phyloP scores from a whole-genome alignment of 345 rosid genomes.

The Xanthoceras sorbifolium region DNA sequence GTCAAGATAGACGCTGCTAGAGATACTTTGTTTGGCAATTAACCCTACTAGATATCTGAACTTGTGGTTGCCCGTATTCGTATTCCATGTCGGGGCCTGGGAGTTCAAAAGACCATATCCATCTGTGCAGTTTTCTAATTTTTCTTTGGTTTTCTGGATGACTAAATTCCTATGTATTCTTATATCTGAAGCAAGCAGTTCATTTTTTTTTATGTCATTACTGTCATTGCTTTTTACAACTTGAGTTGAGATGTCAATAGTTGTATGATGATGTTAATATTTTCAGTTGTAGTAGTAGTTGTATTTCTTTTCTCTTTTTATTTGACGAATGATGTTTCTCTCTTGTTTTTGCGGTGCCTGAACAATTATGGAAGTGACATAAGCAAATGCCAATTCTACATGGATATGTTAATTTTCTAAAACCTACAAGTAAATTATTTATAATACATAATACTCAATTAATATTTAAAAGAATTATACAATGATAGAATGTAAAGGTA shows the following conservation, averaged over 20 bases:
- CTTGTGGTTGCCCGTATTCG: not conserved
- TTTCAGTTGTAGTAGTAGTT: not conserved
- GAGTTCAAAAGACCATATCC: not conserved
- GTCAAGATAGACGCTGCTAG: not conserved
- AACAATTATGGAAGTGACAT: conserved; percentile 41
- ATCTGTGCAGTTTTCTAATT: not conserved
- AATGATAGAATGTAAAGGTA: too few relatives aligned
- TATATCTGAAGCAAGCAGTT: not conserved
- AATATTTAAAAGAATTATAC: too few relatives aligned
- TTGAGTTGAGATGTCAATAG: too few relatives aligned
- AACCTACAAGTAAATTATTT: too few relatives aligned
- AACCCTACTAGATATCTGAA: too few relatives aligned
- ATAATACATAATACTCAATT: too few relatives aligned
- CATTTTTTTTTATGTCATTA: too few relatives aligned
- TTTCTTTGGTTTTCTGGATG: too few relatives aligned
- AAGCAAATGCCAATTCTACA: conserved; percentile 55
- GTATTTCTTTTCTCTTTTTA: not conserved
- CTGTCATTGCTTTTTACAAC: not conserved
- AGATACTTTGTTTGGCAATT: not conserved
- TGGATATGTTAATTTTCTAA: too few relatives aligned
- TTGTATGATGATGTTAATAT: not conserved
- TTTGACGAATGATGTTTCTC: not conserved
- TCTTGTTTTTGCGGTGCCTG: conserved; percentile 36
- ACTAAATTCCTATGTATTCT: not conserved
- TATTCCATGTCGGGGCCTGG: not conserved